Percentiles rank a stretch among this genome's conserved stretches.
phyloP scores from a whole-genome alignment of 169 alveolate genomes.

The Miamiensis avidus region DNA sequence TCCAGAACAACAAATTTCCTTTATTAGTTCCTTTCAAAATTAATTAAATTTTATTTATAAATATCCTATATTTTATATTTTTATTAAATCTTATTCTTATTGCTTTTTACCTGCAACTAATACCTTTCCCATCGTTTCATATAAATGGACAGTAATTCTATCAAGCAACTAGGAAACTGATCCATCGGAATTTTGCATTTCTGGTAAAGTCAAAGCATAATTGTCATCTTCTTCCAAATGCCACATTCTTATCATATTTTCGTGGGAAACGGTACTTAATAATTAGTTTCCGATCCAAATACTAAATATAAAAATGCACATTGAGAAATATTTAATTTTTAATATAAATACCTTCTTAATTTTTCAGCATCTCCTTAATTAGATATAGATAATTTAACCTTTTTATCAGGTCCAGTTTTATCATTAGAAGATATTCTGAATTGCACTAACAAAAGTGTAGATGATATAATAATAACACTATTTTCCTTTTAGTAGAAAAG shows the following conservation, averaged over 20 bases:
- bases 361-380: slow-evolving; percentile 86
- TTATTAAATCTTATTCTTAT: slow-evolving; percentile 8
- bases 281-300: slow-evolving; percentile 85
- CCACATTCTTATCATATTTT: slow-evolving; percentile 83
- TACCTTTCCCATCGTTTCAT: slow-evolving; percentile 68
- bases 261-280: slow-evolving; percentile 84
- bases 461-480: slow-evolving; percentile 81
- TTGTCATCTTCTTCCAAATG: slow-evolving; percentile 85
- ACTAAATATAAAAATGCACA: background rate
- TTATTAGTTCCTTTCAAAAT: slow-evolving; percentile 39
- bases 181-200: background rate
- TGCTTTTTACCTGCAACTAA: slow-evolving; percentile 67
- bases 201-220: slow-evolving; percentile 73
- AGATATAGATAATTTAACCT: slow-evolving; percentile 84
- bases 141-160: slow-evolving; percentile 67
- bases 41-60: too few relatives aligned
- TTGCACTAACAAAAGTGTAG: slow-evolving; percentile 75
- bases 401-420: slow-evolving; percentile 79
- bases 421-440: slow-evolving; percentile 75
- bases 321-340: too few relatives aligned
- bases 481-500: slow-evolving; percentile 82
- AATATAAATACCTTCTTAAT: slow-evolving; percentile 50
- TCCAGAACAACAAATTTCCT: slow-evolving; percentile 82
- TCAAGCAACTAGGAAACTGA: slow-evolving; percentile 43
- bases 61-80: slow-evolving; percentile 21